Evolutionary conservation across 257 asterid genomes (phyloP), one percentile per base, ranked within the genome.

Genomic region (Forsythia viridissima): DNA sequence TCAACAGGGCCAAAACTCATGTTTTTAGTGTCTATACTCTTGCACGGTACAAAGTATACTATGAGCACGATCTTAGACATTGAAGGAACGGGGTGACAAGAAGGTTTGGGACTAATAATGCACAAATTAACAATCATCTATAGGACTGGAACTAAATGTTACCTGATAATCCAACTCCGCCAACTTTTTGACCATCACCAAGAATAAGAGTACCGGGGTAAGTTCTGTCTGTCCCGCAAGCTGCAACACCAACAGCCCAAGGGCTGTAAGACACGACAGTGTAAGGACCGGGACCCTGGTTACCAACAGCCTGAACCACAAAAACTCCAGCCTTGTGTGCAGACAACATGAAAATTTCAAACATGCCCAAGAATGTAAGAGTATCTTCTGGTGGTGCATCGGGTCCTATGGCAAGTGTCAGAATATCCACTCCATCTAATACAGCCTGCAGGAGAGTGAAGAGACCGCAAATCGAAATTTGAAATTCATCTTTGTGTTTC

Each of bases 131-230:
- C 20, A 15, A 5, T 16, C 59, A 1, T 48, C 59, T 48, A 48
- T 13, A 15, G 12, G 24, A 55, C 30, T 30, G 39, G 38, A 5
- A 21, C 15, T 21, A 63, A 38, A 74, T 43, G 30, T 67, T 65
- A 91, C 98, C 97, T 80, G 97, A 93, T 77, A 95, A 82, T 77
- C 99, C 98, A 10, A 95, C 82, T 15, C 98, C 99, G 6, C 86
- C 81, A 44, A 93, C 70, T 48, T 78, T 80, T 21, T 84, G 89
- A 20, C 96, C 93, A 71, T 87, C 73, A n/a, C 98, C 99, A 7
- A 95, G 96, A 84, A 88, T 65, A 20, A 95, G 96, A 72, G 90
- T 81, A 34, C 92, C 96, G 0, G 97, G 97, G 75, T 92, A 95
- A 55, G 74, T 89, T 87, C 99, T 88, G 84, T 92, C 97, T 3